Percentiles rank a stretch among this genome's conserved stretches.
phyloP scores from a whole-genome alignment of 169 alveolate species.

The Cyclospora cayetanensis region DNA sequence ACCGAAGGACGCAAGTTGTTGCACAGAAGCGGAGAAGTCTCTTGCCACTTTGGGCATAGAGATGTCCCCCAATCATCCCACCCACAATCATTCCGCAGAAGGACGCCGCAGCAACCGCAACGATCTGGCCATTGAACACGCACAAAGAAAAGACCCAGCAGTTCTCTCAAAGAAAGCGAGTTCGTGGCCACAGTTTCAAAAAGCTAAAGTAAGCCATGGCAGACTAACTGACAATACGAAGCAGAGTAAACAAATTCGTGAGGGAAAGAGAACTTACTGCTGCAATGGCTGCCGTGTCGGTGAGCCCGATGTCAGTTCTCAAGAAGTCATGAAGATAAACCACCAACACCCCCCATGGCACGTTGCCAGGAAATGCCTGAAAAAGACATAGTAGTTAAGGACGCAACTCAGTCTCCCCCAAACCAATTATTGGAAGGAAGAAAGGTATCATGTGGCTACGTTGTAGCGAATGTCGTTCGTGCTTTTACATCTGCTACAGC shows the following conservation, averaged over 20 bases:
- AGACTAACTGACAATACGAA: not conserved
- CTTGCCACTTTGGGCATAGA: constrained; percentile 55
- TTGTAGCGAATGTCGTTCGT: too few relatives aligned
- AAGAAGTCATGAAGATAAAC: constrained; percentile 71
- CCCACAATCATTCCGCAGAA: constrained; percentile 73
- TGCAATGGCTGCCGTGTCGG: constrained; percentile 50
- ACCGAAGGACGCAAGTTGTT: constrained; percentile 15
- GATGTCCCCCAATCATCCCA: constrained; percentile 67
- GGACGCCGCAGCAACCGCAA: constrained; percentile 57
- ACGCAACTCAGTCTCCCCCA: too few relatives aligned
- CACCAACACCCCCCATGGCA: constrained; percentile 73
- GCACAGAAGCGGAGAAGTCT: constrained; percentile 22
- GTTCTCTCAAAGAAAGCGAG: not conserved
- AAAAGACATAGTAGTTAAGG: not conserved
- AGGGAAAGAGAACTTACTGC: not conserved
- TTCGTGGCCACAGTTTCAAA: not conserved
- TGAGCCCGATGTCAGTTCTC: constrained; percentile 53
- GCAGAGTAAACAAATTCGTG: not conserved
- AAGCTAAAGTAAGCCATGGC: not conserved
- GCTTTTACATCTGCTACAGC: too few relatives aligned
- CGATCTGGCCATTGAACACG: not conserved
- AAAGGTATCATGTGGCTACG: too few relatives aligned
- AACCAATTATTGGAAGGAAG: too few relatives aligned
- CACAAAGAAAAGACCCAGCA: not conserved
- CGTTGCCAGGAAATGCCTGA: constrained; percentile 74